Conservation (phyloP, 768 basidiomycete species). For the Serendipita sp. region DNA sequence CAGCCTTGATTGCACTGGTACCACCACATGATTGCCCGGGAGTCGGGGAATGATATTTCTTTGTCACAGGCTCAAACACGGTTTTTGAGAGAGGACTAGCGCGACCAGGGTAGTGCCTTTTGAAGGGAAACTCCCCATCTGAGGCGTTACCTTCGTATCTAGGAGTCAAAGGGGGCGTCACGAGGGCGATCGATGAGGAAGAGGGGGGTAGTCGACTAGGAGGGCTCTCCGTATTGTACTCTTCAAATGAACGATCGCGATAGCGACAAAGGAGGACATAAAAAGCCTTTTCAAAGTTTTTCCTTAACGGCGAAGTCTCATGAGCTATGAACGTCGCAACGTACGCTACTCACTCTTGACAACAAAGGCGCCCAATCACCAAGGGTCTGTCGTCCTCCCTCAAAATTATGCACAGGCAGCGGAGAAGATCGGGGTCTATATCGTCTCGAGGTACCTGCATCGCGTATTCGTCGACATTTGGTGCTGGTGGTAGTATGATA, state of each 20-base stretch:
- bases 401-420: constrained; percentile 72
- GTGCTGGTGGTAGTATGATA: too few species aligned
- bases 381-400: constrained; percentile 43
- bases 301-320: constrained; percentile 20
- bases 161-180: constrained; percentile 9
- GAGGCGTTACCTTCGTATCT: background rate
- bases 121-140: background rate
- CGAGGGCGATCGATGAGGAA: constrained; percentile 8
- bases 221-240: constrained; percentile 25
- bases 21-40: too few species aligned
- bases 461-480: constrained; percentile 20
- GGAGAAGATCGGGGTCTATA: constrained; percentile 63
- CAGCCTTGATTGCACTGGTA: too few species aligned
- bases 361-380: constrained; percentile 20
- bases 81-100: too few species aligned
- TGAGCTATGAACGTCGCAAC: background rate
- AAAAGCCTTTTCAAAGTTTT: constrained; percentile 71
- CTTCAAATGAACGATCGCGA: constrained; percentile 45
- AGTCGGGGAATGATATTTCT: too few species aligned
- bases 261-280: constrained; percentile 71
- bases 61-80: too few species aligned
- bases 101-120: background rate
- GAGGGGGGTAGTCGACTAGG: constrained; percentile 8
- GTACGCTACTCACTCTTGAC: constrained; percentile 14
- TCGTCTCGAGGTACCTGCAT: constrained; percentile 42